phyloP scores from a whole-genome alignment of 1,284 basidiomycete genomes.

The Cronartium quercuum region DNA sequence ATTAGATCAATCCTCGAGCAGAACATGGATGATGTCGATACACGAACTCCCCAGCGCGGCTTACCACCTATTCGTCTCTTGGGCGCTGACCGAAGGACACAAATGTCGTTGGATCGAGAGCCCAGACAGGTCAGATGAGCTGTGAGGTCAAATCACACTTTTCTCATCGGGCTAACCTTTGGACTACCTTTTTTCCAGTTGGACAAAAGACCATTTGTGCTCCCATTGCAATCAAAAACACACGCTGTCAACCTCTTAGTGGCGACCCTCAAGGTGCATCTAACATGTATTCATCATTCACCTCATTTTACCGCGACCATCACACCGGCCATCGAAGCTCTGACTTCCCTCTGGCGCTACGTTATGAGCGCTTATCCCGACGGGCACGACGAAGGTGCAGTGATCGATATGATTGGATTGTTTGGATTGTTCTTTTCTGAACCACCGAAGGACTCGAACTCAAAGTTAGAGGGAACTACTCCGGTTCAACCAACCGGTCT shows the following conservation, averaged over 20 bases:
- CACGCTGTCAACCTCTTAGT: conserved; percentile 21
- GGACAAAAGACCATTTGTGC: conserved; percentile 31
- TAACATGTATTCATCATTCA: conserved; percentile 28
- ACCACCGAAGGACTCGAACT: background rate
- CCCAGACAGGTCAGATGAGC: background rate
- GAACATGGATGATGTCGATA: background rate
- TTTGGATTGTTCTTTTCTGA: conserved; percentile 24
- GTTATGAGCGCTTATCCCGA: conserved; percentile 20
- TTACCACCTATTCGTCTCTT: conserved; percentile 11
- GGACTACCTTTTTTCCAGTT: conserved; percentile 12
- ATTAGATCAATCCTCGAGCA: conserved; percentile 21
- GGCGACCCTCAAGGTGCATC: conserved; percentile 16
- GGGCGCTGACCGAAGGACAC: conserved; percentile 36
- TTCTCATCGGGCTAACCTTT: background rate
- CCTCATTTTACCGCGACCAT: conserved; percentile 24
- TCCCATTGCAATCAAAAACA: conserved; percentile 31
- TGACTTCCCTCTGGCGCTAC: conserved; percentile 27
- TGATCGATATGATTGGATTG: conserved; percentile 18
- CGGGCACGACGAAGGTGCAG: conserved; percentile 14
- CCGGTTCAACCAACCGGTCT: background rate
- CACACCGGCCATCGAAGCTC: conserved; percentile 24
- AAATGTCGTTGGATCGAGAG: conserved; percentile 4
- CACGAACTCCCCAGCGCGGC: background rate
- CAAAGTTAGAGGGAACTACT: background rate
- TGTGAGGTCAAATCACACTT: background rate